phyloP scores from a whole-genome alignment of 768 basidiomycete species.

The Gymnopilus junonius region DNA sequence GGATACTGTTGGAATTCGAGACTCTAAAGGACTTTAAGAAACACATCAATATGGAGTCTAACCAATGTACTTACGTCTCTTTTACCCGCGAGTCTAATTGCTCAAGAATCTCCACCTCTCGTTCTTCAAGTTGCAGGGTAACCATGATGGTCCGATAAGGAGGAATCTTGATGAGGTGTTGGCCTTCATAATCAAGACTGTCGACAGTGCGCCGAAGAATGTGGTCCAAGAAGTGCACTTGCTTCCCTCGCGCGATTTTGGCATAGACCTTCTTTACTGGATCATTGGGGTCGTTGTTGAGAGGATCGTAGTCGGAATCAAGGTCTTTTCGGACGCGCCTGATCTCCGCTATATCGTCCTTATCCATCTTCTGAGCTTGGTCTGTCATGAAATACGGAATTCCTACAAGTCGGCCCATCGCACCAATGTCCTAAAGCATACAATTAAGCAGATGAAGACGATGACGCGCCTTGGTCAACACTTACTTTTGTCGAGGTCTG shows the following conservation, averaged over 20 bases:
- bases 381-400: conserved; percentile 28
- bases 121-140: conserved; percentile 10
- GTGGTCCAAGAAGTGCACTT: conserved; percentile 16
- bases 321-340: conserved; percentile 7
- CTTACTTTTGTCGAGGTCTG: conserved; percentile 25
- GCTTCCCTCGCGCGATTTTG: conserved; percentile 14
- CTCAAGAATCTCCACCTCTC: conserved; percentile 24
- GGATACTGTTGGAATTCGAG: neutral
- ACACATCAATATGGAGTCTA: neutral
- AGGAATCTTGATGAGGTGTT: conserved; percentile 21
- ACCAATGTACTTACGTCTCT: conserved; percentile 14
- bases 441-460: no score
- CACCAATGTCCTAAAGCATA: conserved; percentile 32
- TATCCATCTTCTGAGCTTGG: conserved; percentile 19
- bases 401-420: conserved; percentile 30
- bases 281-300: neutral
- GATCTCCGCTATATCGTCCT: conserved; percentile 16
- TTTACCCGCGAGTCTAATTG: conserved; percentile 7
- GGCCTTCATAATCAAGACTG: conserved; percentile 14
- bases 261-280: no score
- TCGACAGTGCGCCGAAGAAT: conserved; percentile 19
- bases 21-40: conserved; percentile 1
- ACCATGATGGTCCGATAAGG: neutral
- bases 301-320: neutral
- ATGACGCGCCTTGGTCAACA: no score